Evolutionary conservation across 768 basidiomycete genomes (phyloP).

Genomic region (Calocybe cyanea): DNA sequence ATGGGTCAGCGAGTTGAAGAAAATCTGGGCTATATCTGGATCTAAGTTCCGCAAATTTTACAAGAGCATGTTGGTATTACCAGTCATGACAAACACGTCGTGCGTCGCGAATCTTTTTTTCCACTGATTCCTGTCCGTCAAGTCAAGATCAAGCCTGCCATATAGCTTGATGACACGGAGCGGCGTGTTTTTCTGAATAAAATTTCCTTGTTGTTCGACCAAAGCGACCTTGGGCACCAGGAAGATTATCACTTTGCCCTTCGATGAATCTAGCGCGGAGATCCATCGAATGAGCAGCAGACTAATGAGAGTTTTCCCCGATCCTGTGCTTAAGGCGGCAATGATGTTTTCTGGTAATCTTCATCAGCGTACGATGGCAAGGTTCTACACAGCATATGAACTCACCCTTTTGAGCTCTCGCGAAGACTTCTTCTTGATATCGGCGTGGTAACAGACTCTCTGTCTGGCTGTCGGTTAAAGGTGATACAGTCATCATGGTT

Average conservation of each 20-base stretch:
- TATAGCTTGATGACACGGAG: conserved; percentile 65
- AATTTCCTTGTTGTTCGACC: conserved; percentile 77
- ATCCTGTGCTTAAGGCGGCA: conserved; percentile 73
- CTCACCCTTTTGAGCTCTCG: conserved; percentile 50
- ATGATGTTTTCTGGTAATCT: conserved; percentile 55
- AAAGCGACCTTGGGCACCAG: conserved; percentile 83
- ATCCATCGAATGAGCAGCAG: conserved; percentile 78
- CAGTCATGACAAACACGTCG: conserved; percentile 86
- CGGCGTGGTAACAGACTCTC: conserved; percentile 32
- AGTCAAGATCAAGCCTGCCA: conserved; percentile 68
- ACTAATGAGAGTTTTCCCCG: conserved; percentile 76
- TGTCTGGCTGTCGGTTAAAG: conserved; percentile 1
- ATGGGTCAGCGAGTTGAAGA: conserved; percentile 75
- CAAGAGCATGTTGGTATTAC: conserved; percentile 31
- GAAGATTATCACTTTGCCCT: conserved; percentile 67
- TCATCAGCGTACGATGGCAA: background rate
- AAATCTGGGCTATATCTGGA: conserved; percentile 63
- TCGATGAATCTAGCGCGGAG: conserved; percentile 42
- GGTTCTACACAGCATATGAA: background rate
- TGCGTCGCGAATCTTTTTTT: conserved; percentile 51
- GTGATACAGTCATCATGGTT: background rate
- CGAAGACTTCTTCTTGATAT: conserved; percentile 73
- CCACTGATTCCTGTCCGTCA: conserved; percentile 68
- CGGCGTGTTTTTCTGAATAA: conserved; percentile 60
- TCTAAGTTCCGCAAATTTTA: background rate